phyloP scores from a whole-genome alignment of 1,284 basidiomycete genomes.

The Austropuccinia psidii region DNA sequence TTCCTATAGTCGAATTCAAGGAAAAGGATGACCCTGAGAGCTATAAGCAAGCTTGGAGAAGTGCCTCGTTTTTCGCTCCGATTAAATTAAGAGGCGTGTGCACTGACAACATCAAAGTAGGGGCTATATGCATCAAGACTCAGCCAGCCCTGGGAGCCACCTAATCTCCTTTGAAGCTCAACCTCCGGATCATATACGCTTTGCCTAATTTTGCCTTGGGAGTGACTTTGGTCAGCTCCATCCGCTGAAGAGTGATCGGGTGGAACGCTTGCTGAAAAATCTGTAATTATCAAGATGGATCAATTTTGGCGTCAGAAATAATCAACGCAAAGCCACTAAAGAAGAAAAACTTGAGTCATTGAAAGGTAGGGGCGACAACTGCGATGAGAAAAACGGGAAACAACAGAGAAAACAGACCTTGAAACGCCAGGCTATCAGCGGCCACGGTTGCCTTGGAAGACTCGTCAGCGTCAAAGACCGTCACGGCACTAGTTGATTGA shows the following conservation, averaged over 20 bases:
- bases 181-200: conserved; percentile 28
- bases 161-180: not conserved
- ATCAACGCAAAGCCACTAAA: not conserved
- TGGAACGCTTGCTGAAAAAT: not conserved
- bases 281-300: not conserved
- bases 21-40: not conserved
- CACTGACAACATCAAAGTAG: conserved; percentile 33
- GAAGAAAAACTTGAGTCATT: not conserved
- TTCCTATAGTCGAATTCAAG: not conserved
- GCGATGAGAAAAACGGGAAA: not conserved
- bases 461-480: conserved; percentile 31
- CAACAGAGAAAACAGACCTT: not conserved
- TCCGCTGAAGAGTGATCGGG: not conserved
- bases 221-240: not conserved
- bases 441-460: not conserved
- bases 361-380: not conserved
- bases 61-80: too few relatives aligned
- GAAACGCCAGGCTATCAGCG: conserved; percentile 20
- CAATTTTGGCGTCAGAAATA: not conserved
- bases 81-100: not conserved
- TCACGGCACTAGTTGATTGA: conserved; percentile 22
- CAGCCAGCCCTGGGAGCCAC: conserved; percentile 17
- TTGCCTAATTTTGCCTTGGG: not conserved
- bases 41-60: too few relatives aligned
- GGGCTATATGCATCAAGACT: conserved; percentile 28